Percentiles rank a stretch among this genome's conserved stretches.
phyloP scores from a whole-genome alignment of 164 flowering plant species.

The Piper longum region DNA sequence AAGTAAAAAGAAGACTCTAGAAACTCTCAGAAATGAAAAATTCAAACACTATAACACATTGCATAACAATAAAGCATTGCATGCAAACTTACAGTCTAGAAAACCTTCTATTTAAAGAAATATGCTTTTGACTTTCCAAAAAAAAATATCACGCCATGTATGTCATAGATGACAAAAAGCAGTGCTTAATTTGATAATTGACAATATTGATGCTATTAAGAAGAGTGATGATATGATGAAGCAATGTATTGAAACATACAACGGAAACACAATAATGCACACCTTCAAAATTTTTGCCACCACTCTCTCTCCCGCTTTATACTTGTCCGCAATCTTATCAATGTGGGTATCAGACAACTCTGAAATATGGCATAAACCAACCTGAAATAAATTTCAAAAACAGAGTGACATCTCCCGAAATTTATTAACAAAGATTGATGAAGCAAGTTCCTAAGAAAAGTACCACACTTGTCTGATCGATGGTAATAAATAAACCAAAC shows the following conservation, averaged over 20 bases:
- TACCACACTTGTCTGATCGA: conserved; percentile 65
- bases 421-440: not conserved
- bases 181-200: too few relatives aligned
- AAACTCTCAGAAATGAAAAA: too few relatives aligned
- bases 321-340: conserved; percentile 41
- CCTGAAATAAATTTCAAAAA: conserved; percentile 24
- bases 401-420: not conserved
- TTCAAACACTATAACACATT: too few relatives aligned
- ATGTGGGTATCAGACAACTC: conserved; percentile 57
- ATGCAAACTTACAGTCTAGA: too few relatives aligned
- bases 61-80: too few relatives aligned
- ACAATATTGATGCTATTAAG: not conserved
- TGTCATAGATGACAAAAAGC: too few relatives aligned
- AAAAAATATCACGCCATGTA: too few relatives aligned
- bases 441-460: not conserved
- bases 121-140: too few relatives aligned
- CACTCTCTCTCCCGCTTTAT: conserved; percentile 63
- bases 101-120: too few relatives aligned
- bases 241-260: not conserved
- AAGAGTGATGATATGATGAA: not conserved
- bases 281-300: conserved; percentile 70
- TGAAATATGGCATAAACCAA: conserved; percentile 88
- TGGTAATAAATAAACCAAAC: conserved; percentile 74
- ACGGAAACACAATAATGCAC: not conserved
- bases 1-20: too few relatives aligned